Evolutionary conservation across 2,329 filamentous ascomycete species (phyloP).

Genomic region (Phaeosphaeria sp.): DNA sequence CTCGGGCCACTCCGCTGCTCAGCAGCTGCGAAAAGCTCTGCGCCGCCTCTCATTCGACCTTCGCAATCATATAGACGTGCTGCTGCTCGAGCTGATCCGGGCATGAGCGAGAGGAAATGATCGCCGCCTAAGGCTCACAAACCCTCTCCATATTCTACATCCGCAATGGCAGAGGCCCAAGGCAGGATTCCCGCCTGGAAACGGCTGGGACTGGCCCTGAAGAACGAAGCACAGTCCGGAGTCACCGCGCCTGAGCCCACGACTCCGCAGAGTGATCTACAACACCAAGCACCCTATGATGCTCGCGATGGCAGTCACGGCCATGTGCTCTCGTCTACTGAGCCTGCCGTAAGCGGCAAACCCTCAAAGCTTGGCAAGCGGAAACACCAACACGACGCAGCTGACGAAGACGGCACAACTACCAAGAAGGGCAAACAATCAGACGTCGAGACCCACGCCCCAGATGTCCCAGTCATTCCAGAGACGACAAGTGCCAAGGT

Average conservation of each 20-base stretch:
- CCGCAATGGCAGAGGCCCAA: conserved; percentile 34
- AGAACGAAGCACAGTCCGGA: conserved; percentile 55
- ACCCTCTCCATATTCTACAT: conserved; percentile 36
- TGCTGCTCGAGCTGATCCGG: conserved; percentile 44
- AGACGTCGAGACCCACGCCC: conserved; percentile 4
- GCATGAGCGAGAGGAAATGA: conserved; percentile 38
- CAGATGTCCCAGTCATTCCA: conserved; percentile 1
- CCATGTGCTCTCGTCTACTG: conserved; percentile 16
- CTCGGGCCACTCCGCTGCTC: conserved; percentile 22
- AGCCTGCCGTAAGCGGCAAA: conserved; percentile 32
- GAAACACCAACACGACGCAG: conserved; percentile 38
- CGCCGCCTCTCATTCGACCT: conserved; percentile 44
- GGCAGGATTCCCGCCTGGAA: conserved; percentile 63
- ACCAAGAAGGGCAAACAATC: conserved; percentile 36
- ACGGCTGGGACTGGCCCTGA: conserved; percentile 66
- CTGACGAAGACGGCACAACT: conserved; percentile 29
- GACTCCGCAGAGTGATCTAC: conserved; percentile 16
- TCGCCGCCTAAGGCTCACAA: conserved; percentile 26
- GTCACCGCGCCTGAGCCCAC: conserved; percentile 31
- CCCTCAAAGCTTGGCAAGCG: conserved; percentile 46
- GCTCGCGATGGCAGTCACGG: conserved; percentile 10
- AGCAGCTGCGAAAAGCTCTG: conserved; percentile 43
- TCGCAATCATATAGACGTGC: conserved; percentile 27
- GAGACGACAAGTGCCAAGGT: conserved; percentile 13
- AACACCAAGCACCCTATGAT: conserved; percentile 13